Evolutionary conservation across 768 basidiomycete species (phyloP), one percentile per base, ranked within the genome.

Genomic region (Rickenella mellea): DNA sequence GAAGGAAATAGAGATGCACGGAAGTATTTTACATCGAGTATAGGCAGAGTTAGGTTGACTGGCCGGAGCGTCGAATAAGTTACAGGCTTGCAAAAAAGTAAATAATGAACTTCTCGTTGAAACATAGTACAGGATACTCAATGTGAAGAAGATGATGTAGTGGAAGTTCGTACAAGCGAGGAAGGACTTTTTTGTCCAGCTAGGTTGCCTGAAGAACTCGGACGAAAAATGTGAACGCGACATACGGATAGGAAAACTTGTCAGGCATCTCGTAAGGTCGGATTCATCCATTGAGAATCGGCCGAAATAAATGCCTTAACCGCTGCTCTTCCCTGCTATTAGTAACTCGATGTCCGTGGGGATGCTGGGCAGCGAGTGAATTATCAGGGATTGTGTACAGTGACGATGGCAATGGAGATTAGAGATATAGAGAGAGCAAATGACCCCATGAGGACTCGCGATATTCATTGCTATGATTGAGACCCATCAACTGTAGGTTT

Each of bases 251-350:
- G 9, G 8, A 19, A 10, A 3, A 11, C 2, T 17, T 36, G 33
- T 36, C 4, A 19, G 33, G 33, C 33, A 36, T 22, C 33, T 36
- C 33, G 33, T 36, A 36, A 36, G 33, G 33, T 36, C 33, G 24
- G 24, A 4, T 4, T 22, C 33, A 14, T 17, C 9, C 3, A 36
- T 36, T 22, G 33, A 36, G 33, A 14, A 22, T 4, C 33, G 12
- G 24, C 33, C 33, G 33, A 36, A 36, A 19, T 36, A 19, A 17
- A 36, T 36, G 33, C 33, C 33, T 7, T 22, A 10, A 10, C 15
- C 7, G 3, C 24, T 36, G 10, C 24, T 36, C 9, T 36, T 14
- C 33, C 33, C 33, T 14, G 33, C 4, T 22, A 36, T 36, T 36
- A 36, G 33, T 36, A 36, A 36, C 33, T 36, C 33, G 15, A 9